phyloP scores from a whole-genome alignment of 306 rosid genomes.

The Adenanthera pavonina region DNA sequence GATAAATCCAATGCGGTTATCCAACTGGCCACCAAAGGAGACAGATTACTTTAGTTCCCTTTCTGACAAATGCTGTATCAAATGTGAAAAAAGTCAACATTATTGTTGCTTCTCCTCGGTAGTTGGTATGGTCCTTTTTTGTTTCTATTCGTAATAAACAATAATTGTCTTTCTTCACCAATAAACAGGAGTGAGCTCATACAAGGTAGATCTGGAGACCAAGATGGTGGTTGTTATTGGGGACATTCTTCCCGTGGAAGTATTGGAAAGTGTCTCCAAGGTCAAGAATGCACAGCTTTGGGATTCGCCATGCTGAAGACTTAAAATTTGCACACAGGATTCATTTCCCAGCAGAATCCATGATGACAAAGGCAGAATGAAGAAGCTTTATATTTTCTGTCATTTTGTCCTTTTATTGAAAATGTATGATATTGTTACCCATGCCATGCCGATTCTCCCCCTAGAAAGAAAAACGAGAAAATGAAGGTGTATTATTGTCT shows the following conservation, averaged over 20 bases:
- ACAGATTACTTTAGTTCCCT: constrained; percentile 31
- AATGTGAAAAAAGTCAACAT: constrained; percentile 35
- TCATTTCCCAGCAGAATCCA: constrained; percentile 34
- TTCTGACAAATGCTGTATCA: constrained; percentile 26
- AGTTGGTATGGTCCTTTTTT: constrained; percentile 25
- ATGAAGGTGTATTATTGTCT: constrained; percentile 25
- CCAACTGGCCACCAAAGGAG: constrained; percentile 28
- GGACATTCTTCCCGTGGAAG: constrained; percentile 85
- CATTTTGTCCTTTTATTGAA: constrained; percentile 8
- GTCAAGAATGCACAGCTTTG: constrained; percentile 80
- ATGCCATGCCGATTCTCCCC: constrained; percentile 23
- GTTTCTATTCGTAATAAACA: not conserved
- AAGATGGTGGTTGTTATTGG: constrained; percentile 85
- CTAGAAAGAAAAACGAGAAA: not conserved
- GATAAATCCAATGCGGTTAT: constrained; percentile 29
- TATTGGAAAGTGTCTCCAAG: constrained; percentile 80
- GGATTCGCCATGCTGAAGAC: constrained; percentile 46
- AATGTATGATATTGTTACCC: constrained; percentile 30
- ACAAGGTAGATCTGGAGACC: constrained; percentile 77
- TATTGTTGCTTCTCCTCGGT: constrained; percentile 14
- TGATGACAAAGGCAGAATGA: constrained; percentile 23
- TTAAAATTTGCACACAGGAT: constrained; percentile 25
- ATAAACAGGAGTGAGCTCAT: constrained; percentile 76
- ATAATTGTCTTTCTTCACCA: not conserved
- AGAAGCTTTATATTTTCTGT: constrained; percentile 37